Evolutionary conservation across 352 stramenopile species (phyloP).

Genomic region (Pythium sp.): DNA sequence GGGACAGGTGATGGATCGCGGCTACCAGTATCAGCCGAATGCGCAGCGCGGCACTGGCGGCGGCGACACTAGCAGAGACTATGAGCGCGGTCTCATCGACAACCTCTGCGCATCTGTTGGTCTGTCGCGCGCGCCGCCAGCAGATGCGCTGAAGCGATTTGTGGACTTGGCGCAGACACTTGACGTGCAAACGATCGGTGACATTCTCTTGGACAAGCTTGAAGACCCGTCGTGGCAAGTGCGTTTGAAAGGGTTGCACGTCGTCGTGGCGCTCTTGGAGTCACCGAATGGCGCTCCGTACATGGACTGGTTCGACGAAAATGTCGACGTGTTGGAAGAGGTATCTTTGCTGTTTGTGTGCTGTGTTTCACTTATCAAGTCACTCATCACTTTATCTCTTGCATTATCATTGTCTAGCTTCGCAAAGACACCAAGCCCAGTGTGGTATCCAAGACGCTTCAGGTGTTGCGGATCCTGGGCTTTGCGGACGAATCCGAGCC

Average conservation of each 20-base stretch:
- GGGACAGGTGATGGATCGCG: constrained; percentile 65
- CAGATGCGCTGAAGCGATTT: constrained; percentile 80
- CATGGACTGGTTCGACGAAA: constrained; percentile 80
- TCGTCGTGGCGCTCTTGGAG: constrained; percentile 74
- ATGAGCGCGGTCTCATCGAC: constrained; percentile 85
- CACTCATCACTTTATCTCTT: not conserved
- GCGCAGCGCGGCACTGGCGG: constrained; percentile 54
- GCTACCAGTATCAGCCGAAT: constrained; percentile 67
- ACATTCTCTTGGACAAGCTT: constrained; percentile 85
- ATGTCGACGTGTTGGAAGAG: constrained; percentile 78
- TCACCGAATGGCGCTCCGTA: constrained; percentile 64
- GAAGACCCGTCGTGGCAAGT: constrained; percentile 82
- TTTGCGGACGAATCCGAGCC: constrained; percentile 49
- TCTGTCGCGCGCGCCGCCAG: constrained; percentile 66
- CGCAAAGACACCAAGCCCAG: constrained; percentile 74
- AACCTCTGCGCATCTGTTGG: constrained; percentile 75
- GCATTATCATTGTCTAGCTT: constrained; percentile 18
- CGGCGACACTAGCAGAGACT: constrained; percentile 79
- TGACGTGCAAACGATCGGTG: constrained; percentile 78
- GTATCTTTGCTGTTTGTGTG: not conserved
- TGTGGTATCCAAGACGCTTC: constrained; percentile 70
- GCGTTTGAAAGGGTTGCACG: constrained; percentile 79
- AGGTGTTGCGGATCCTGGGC: constrained; percentile 67
- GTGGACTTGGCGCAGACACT: constrained; percentile 85
- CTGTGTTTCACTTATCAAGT: not conserved